Evolutionary conservation across 495 filamentous ascomycete genomes (phyloP).

Genomic region (Aspergillus diversus): DNA sequence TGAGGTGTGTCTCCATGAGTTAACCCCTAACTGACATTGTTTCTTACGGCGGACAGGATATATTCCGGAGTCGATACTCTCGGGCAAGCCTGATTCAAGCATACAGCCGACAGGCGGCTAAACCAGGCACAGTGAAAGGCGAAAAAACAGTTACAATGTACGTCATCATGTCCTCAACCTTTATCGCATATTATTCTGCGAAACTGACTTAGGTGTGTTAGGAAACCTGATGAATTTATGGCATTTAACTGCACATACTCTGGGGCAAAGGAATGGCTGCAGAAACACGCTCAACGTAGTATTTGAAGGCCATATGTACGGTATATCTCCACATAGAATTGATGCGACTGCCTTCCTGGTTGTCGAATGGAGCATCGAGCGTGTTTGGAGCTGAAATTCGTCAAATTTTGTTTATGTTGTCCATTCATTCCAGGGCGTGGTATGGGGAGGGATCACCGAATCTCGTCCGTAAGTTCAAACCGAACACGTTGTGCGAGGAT

Average conservation of each 20-base stretch:
- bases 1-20: neutral
- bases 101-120: conserved; percentile 20
- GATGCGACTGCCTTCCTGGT: no score
- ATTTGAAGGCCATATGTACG: no score
- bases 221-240: conserved; percentile 46
- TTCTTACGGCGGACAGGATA: conserved; percentile 11
- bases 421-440: no score
- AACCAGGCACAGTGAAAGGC: conserved; percentile 14
- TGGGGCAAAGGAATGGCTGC: conserved; percentile 29
- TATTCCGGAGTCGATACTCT: conserved; percentile 27
- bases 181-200: neutral
- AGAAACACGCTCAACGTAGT: neutral
- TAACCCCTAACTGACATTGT: neutral
- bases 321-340: no score
- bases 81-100: conserved; percentile 31
- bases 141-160: conserved; percentile 37
- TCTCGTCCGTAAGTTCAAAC: no score
- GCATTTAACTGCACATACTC: conserved; percentile 47
- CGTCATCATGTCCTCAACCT: neutral
- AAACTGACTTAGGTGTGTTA: neutral
- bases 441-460: no score
- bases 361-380: no score
- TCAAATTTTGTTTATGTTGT: no score
- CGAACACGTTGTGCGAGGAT: no score
- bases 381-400: no score